Evolutionary conservation across 2,329 filamentous ascomycete species (phyloP).

Genomic region (Trichophyton simii): DNA sequence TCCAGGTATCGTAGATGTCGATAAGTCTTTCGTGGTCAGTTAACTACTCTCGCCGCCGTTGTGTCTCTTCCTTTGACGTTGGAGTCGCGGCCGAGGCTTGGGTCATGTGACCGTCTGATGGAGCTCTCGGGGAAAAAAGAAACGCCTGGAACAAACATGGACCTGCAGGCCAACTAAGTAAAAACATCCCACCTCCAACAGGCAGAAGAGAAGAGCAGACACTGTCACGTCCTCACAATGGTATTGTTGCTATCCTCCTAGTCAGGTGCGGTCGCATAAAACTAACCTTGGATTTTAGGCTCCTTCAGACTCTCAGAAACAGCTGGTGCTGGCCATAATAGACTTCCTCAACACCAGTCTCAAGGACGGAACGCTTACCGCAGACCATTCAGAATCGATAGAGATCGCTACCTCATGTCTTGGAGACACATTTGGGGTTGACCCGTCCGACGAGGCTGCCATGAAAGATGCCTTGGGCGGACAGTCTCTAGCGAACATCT

Average conservation of each 20-base stretch:
- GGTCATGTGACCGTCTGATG: background rate
- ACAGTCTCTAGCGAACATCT: slow-evolving; percentile 83
- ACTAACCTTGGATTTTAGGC: slow-evolving; percentile 18
- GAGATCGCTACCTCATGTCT: slow-evolving; percentile 94
- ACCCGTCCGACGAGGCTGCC: slow-evolving; percentile 62
- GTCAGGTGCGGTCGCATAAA: background rate
- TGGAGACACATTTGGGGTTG: slow-evolving; percentile 86
- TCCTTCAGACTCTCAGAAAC: slow-evolving; percentile 53
- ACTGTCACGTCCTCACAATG: background rate
- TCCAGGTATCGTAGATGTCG: background rate
- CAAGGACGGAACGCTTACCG: slow-evolving; percentile 73
- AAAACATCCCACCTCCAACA: background rate
- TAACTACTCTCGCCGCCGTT: background rate
- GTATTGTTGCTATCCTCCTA: background rate
- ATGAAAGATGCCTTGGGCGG: slow-evolving; percentile 66
- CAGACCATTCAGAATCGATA: slow-evolving; percentile 85
- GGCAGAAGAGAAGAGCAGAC: background rate
- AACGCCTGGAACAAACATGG: too few relatives aligned
- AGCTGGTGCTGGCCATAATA: slow-evolving; percentile 91
- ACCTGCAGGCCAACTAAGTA: too few relatives aligned
- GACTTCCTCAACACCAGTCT: slow-evolving; percentile 80
- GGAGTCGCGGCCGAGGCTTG: background rate
- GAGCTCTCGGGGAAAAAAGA: background rate
- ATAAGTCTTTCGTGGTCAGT: background rate
- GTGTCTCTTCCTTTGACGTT: background rate